These are phyloP conservation scores for Kwoniella mangroviensis DNA, from an alignment of 768 basidiomycete species.

Conservation along the genomic window DNA sequence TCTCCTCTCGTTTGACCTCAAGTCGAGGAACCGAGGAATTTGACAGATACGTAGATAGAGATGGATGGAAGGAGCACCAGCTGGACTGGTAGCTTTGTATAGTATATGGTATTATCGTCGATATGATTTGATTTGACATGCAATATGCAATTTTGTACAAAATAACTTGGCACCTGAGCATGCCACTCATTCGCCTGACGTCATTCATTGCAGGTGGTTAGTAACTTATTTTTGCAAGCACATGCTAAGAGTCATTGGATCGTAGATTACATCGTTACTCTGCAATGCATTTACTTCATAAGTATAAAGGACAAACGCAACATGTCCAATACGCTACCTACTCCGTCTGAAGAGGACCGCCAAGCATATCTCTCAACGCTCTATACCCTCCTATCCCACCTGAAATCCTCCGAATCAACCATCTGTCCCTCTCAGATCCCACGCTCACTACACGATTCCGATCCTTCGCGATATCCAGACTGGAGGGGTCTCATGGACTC, in stretches of 20 bases:
- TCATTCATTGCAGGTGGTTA: too few species aligned
- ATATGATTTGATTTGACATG: not conserved
- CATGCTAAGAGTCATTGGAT: too few species aligned
- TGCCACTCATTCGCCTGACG: not conserved
- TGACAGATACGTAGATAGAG: not conserved
- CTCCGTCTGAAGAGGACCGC: not conserved
- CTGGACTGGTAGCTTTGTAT: not conserved
- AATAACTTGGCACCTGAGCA: not conserved
- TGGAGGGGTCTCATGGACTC: conserved; percentile 46
- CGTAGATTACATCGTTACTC: too few species aligned
- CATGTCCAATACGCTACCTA: not conserved
- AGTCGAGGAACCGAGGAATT: too few species aligned
- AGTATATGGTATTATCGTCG: too few species aligned
- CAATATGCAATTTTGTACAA: not conserved
- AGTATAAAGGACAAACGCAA: not conserved
- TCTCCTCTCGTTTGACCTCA: too few species aligned
- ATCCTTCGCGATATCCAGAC: conserved; percentile 33
- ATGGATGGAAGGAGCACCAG: not conserved
- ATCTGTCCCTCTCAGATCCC: conserved; percentile 50
- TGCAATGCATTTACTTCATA: too few species aligned
- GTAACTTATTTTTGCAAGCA: too few species aligned
- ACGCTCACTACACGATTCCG: conserved; percentile 31
- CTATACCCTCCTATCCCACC: not conserved
- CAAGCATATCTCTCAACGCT: conserved; percentile 2
- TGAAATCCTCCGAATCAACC: not conserved